A percentile compares a stretch with the other conserved stretches of the same genome.
These are phyloP conservation scores for Vitis labrusca DNA, from an alignment of 164 flowering plant species.

Conservation along the genomic window DNA sequence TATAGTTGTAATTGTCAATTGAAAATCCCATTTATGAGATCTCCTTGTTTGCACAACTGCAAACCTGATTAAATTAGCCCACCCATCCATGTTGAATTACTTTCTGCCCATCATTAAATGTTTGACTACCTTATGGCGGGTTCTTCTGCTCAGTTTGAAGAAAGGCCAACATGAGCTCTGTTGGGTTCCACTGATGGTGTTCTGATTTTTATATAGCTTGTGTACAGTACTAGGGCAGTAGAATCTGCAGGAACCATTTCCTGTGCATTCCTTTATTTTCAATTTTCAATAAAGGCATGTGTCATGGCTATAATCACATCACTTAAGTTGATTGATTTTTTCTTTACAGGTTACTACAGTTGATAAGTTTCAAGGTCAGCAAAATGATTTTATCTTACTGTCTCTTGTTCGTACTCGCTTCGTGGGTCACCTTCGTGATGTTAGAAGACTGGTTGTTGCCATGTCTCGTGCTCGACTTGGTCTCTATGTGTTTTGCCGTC, in stretches of 20 bases:
- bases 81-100: too few relatives aligned
- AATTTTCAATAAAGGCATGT: background rate
- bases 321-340: background rate
- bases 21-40: too few relatives aligned
- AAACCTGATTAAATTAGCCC: too few relatives aligned
- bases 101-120: too few relatives aligned
- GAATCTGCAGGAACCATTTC: background rate
- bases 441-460: constrained; percentile 95
- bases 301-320: background rate
- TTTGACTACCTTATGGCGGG: too few relatives aligned
- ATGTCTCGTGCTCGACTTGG: constrained; percentile 99
- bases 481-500: constrained; percentile 82
- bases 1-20: too few relatives aligned
- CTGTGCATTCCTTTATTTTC: background rate
- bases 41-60: too few relatives aligned
- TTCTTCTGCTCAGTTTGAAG: background rate
- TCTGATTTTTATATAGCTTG: background rate
- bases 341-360: constrained; percentile 79
- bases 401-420: constrained; percentile 95
- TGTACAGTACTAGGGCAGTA: background rate
- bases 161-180: background rate
- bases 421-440: constrained; percentile 99
- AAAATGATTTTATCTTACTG: constrained; percentile 85
- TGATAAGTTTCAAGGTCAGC: constrained; percentile 99
- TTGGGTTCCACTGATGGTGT: background rate